Evolutionary conservation across 768 basidiomycete genomes (phyloP).

Genomic region (Boletus pseudo-olivaceus): DNA sequence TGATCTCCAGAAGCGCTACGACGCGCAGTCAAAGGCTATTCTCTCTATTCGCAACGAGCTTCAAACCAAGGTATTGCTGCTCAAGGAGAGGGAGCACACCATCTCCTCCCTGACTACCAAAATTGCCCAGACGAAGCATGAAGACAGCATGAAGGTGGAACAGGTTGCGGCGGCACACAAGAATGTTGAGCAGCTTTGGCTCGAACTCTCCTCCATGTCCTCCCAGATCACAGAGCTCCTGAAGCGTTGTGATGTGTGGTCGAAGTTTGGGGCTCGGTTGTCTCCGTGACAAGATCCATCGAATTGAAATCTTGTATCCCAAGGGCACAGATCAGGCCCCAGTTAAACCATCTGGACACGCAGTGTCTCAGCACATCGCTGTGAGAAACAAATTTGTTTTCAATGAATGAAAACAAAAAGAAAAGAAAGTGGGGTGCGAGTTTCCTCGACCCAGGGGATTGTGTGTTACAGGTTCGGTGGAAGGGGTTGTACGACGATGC

Average conservation of each 20-base stretch:
- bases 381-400: no score
- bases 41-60: background rate
- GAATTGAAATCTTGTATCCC: background rate
- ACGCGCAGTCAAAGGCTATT: background rate
- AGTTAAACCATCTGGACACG: background rate
- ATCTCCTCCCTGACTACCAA: background rate
- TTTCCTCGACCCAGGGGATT: no score
- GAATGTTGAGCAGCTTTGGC: background rate
- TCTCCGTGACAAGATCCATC: background rate
- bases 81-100: slow-evolving; percentile 1
- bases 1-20: background rate
- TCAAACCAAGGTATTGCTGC: background rate
- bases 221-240: background rate
- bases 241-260: background rate
- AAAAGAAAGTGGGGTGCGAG: no score
- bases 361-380: background rate
- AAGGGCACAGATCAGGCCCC: background rate
- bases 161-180: background rate
- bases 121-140: background rate
- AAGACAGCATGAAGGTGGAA: background rate
- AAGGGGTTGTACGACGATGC: no score
- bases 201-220: background rate
- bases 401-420: no score
- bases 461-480: no score
- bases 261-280: background rate